A percentile compares a stretch with the other conserved stretches of the same genome.
phyloP scores from a whole-genome alignment of 2,329 filamentous ascomycete genomes.

The Penicillium nordicum region DNA sequence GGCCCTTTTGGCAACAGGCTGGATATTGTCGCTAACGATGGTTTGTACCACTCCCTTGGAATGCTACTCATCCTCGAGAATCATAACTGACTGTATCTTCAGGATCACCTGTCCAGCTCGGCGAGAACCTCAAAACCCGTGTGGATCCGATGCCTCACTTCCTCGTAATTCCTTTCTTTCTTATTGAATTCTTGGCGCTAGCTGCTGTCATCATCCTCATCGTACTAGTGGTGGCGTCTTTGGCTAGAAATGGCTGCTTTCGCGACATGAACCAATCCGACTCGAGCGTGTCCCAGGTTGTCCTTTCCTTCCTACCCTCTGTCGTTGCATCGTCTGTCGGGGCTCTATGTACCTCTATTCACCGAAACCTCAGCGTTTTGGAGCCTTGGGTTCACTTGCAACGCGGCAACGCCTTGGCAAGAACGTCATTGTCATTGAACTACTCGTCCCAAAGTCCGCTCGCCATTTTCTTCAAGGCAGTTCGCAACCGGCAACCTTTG shows the following conservation, averaged over 20 bases:
- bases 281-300: conserved; percentile 31
- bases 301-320: conserved; percentile 33
- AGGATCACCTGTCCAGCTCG: conserved; percentile 26
- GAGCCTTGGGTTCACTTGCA: conserved; percentile 38
- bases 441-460: conserved; percentile 35
- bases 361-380: conserved; percentile 34
- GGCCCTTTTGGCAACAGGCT: conserved; percentile 27
- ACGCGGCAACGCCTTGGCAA: conserved; percentile 27
- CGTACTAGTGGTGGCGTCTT: conserved; percentile 27
- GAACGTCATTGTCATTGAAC: conserved; percentile 30
- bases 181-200: conserved; percentile 33
- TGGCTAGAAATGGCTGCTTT: conserved; percentile 29
- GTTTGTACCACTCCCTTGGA: conserved; percentile 10
- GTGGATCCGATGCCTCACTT: conserved; percentile 35
- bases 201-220: conserved; percentile 32
- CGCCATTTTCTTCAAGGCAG: conserved; percentile 28
- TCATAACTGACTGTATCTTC: conserved; percentile 1
- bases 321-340: conserved; percentile 33
- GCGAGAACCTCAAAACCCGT: conserved; percentile 22
- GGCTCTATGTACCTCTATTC: conserved; percentile 33
- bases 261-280: conserved; percentile 32
- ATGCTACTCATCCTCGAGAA: neutral
- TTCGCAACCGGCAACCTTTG: conserved; percentile 28
- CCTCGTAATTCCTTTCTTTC: conserved; percentile 33
- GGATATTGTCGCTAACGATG: conserved; percentile 31